These are phyloP conservation scores for Ostreobium quekettii DNA, from an alignment of 139 green algal species.

Conservation along the genomic window DNA sequence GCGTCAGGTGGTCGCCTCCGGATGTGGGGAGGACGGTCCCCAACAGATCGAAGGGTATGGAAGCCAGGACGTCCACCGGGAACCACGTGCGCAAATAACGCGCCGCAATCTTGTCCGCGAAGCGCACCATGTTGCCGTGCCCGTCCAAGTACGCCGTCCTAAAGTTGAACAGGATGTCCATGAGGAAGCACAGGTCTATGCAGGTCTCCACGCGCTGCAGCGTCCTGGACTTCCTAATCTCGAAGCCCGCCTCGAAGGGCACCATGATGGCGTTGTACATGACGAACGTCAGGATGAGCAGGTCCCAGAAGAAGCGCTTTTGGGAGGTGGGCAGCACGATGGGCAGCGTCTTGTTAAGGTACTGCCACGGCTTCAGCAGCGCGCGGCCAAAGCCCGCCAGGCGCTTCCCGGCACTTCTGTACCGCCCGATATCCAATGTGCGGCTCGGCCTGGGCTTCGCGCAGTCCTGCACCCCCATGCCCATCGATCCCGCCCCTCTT, in stretches of 20 bases:
- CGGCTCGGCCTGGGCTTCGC: too few species aligned
- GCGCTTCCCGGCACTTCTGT: too few species aligned
- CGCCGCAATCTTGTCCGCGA: slow-evolving; percentile 21
- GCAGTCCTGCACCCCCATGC: too few species aligned
- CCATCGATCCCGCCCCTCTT: too few species aligned
- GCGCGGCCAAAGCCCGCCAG: too few species aligned
- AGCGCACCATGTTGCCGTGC: slow-evolving; percentile 39
- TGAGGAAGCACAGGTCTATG: slow-evolving; percentile 41
- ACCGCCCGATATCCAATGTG: too few species aligned
- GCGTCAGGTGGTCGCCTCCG: slow-evolving; percentile 13
- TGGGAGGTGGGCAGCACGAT: slow-evolving; percentile 29
- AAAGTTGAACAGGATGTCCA: slow-evolving; percentile 50
- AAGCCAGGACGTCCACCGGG: slow-evolving; percentile 40
- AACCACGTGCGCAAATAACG: slow-evolving; percentile 45
- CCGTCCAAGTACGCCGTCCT: slow-evolving; percentile 49
- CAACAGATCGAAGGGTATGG: slow-evolving; percentile 46
- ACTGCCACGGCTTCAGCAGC: too few species aligned
- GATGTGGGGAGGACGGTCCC: slow-evolving; percentile 24
- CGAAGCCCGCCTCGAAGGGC: slow-evolving; percentile 31
- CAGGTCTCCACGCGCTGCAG: slow-evolving; percentile 22
- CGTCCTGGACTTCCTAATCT: slow-evolving; percentile 3
- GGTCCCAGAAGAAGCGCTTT: slow-evolving; percentile 34
- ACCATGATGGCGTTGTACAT: slow-evolving; percentile 43
- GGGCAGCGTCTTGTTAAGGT: slow-evolving; percentile 43
- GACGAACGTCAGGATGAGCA: slow-evolving; percentile 44